Evolutionary conservation across 2,329 filamentous ascomycete genomes (phyloP).

Genomic region (Bipolaris gigantea): DNA sequence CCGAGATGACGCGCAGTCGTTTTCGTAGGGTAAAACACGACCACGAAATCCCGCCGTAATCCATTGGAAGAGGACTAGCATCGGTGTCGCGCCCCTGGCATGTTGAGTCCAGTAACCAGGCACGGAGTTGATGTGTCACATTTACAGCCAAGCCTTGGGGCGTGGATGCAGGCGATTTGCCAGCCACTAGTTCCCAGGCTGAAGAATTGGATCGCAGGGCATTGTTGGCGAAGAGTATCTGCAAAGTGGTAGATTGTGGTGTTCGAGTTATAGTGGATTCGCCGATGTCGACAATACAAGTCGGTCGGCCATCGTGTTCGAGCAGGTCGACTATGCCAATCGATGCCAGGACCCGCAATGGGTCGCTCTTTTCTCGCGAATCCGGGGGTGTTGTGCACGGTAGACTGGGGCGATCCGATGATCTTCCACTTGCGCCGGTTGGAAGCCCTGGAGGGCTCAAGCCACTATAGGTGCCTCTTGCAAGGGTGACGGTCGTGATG

Average conservation of each 20-base stretch:
- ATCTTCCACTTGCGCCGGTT: constrained; percentile 59
- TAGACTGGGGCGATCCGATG: constrained; percentile 58
- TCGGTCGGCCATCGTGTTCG: constrained; percentile 75
- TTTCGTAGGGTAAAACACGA: constrained; percentile 69
- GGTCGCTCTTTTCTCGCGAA: constrained; percentile 51
- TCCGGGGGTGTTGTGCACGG: constrained; percentile 57
- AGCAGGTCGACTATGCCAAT: constrained; percentile 72
- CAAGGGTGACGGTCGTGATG: constrained; percentile 57
- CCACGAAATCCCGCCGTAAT: constrained; percentile 70
- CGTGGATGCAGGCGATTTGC: constrained; percentile 39
- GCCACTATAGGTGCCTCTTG: constrained; percentile 50
- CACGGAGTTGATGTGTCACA: constrained; percentile 60
- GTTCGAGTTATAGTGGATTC: constrained; percentile 59
- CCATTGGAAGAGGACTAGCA: constrained; percentile 50
- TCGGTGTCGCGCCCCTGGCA: constrained; percentile 57
- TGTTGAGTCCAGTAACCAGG: constrained; percentile 66
- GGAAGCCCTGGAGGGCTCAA: constrained; percentile 42
- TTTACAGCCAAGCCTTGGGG: constrained; percentile 44
- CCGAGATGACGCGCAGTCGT: constrained; percentile 69
- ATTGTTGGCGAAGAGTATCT: constrained; percentile 69
- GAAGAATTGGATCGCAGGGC: constrained; percentile 62
- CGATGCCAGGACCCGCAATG: constrained; percentile 61
- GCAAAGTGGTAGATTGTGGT: constrained; percentile 53
- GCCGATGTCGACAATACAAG: constrained; percentile 71
- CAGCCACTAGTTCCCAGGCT: constrained; percentile 60